A percentile compares a stretch with the other conserved stretches of the same genome.
phyloP scores from a whole-genome alignment of 495 filamentous ascomycete species.

The Cercophora scortea region DNA sequence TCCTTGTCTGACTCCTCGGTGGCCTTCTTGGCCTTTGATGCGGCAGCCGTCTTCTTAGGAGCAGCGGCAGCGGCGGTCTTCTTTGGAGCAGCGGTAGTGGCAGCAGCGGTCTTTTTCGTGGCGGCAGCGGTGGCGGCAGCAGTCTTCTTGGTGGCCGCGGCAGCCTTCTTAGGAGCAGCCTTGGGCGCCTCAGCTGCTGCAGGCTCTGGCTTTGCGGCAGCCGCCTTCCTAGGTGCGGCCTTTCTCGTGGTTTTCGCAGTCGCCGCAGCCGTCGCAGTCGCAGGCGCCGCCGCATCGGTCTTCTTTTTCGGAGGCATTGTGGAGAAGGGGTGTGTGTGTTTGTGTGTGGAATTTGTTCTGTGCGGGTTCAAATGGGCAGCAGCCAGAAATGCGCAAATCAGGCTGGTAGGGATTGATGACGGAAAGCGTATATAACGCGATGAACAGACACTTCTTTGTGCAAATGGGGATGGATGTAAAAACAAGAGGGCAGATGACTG shows the following conservation, averaged over 20 bases:
- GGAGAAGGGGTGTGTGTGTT: neutral
- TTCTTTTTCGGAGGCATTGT: slow-evolving; percentile 23
- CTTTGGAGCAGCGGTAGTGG: slow-evolving; percentile 6
- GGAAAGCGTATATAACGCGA: no score
- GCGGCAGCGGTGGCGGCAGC: slow-evolving; percentile 4
- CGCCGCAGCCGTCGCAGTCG: slow-evolving; percentile 1
- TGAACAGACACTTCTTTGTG: no score
- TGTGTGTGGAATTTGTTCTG: neutral
- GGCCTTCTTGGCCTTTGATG: slow-evolving; percentile 16
- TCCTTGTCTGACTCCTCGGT: slow-evolving; percentile 25
- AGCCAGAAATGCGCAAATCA: no score
- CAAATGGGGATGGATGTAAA: no score
- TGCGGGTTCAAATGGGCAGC: no score
- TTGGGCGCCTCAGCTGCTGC: neutral
- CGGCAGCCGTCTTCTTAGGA: slow-evolving; percentile 16
- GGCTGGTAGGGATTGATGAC: no score
- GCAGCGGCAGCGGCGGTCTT: slow-evolving; percentile 17
- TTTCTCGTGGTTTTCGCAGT: neutral
- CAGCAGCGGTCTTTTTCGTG: slow-evolving; percentile 3
- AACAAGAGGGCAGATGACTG: no score
- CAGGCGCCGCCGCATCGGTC: slow-evolving; percentile 6
- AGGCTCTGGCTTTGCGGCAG: neutral
- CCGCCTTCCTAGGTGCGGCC: slow-evolving; percentile 31
- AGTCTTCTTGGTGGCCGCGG: slow-evolving; percentile 18
- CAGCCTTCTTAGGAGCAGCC: slow-evolving; percentile 5